A percentile compares a stretch with the other conserved stretches of the same genome.
Evolutionary conservation across 768 basidiomycete genomes (phyloP).

Genomic region (Sarcodon aspratus): DNA sequence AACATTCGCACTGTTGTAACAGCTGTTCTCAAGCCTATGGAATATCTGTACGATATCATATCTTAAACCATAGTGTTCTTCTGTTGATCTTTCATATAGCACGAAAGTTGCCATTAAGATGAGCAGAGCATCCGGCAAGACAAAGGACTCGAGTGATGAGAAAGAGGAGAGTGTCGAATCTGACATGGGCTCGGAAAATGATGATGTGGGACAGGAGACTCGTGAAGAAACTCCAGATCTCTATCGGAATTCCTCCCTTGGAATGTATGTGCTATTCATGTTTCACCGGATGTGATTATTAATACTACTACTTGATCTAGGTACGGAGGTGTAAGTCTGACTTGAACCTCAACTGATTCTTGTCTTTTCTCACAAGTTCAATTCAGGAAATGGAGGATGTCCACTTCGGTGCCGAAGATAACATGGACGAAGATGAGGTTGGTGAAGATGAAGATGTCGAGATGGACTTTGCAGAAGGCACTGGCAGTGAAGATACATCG

Average conservation of each 20-base stretch:
- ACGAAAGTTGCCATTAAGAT: conserved; percentile 98
- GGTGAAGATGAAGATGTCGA: conserved; percentile 78
- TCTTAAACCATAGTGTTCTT: not conserved
- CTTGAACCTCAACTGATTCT: not conserved
- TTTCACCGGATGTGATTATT: not conserved
- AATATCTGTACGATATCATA: conserved; percentile 58
- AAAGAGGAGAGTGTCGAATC: conserved; percentile 29
- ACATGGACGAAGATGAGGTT: conserved; percentile 74
- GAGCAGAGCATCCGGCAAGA: conserved; percentile 67
- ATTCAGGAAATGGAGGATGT: conserved; percentile 78
- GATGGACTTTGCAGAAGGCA: conserved; percentile 80
- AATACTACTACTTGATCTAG: conserved; percentile 15
- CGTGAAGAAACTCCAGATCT: conserved; percentile 86
- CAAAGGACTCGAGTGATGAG: conserved; percentile 44
- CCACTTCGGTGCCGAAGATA: conserved; percentile 57
- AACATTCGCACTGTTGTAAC: conserved; percentile 80
- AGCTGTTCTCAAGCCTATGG: conserved; percentile 79
- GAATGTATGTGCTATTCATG: conserved; percentile 51
- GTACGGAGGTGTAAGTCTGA: conserved; percentile 66
- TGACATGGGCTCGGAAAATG: conserved; percentile 43
- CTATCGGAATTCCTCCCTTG: conserved; percentile 92
- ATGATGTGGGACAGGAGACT: conserved; percentile 42
- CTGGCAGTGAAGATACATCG: conserved; percentile 74
- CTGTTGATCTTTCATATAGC: conserved; percentile 24
- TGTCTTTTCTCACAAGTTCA: conserved; percentile 9